Base-by-base conservation (phyloP, 805 yeast genomes). In the Scheffersomyces ergatensis region DNA sequence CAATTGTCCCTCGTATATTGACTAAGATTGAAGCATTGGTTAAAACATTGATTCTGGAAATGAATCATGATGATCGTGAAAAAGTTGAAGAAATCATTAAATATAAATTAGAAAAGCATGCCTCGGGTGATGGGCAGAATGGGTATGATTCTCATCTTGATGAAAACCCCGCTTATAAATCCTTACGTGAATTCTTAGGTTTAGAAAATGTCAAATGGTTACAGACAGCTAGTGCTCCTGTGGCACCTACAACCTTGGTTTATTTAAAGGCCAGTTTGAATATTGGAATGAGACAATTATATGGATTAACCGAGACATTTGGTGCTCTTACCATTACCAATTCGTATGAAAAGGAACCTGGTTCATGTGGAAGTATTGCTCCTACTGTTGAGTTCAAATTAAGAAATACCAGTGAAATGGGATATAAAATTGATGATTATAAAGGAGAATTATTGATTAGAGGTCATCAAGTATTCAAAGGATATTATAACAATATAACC, bases 391-490 rank as follows among this genome's bases (percentile, higher is more conserved):
- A 60, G 42, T 39, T 52, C 18, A 54, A 45, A 40, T 39, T 58
- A 17, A 31, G 48, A 16, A 46, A 42, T 13, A 45, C 44, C 1
- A 44, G 42, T 5, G 54, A 45, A 7, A 48, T 55, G 57, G 59
- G 55, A 5, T 50, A 55, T 33, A 33, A 36, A 16, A 42, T 43
- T 17, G 25, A 35, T n/a, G 53, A 56, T 4, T 33, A 36, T 6
- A 45, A 42, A 33, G 56, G 56, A 12, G 90, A 83, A 53, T 53
- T 83, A 23, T 67, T 78, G 51, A 51, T 83, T 30, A 64, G 88
- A 36, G 89, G 90, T 3, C 82, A 85, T 0, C 85, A 79, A 52
- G 62, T 82, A 33, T 80, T 82, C 55, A 40, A 53, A 11, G 72
- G 70, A 12, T 83, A 83, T 58, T 83, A 59, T 64, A 77, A 78